Conservation (phyloP, 495 filamentous ascomycete species). For the Lasiosphaeria hispida region DNA sequence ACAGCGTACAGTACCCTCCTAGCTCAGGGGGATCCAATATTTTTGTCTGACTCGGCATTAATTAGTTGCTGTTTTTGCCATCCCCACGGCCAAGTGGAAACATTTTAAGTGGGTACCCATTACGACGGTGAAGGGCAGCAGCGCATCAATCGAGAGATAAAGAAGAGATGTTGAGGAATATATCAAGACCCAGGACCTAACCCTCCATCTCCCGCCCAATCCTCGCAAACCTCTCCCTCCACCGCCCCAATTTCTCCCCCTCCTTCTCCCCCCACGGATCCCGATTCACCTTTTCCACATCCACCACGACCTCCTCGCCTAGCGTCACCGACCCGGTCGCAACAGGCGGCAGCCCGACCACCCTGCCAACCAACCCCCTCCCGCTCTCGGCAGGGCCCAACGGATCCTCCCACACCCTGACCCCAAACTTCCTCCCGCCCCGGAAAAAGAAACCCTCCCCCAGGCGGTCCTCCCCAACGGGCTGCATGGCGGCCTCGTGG, state of each 20-base stretch:
- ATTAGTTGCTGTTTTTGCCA: too few relatives aligned
- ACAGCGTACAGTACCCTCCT: too few relatives aligned
- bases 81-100: too few relatives aligned
- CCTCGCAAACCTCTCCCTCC: conserved; percentile 15
- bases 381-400: neutral
- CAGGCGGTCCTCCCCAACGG: conserved; percentile 1
- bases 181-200: too few relatives aligned
- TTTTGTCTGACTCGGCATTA: too few relatives aligned
- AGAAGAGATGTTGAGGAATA: too few relatives aligned
- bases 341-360: neutral
- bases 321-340: conserved; percentile 9
- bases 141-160: too few relatives aligned
- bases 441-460: conserved; percentile 12
- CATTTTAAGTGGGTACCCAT: too few relatives aligned
- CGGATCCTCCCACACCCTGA: conserved; percentile 13
- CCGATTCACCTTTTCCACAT: conserved; percentile 18
- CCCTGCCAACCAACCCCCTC: neutral
- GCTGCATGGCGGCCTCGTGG: conserved; percentile 16
- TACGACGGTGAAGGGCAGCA: too few relatives aligned
- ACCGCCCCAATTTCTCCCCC: conserved; percentile 5
- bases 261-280: conserved; percentile 17
- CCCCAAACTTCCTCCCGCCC: conserved; percentile 7
- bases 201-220: too few relatives aligned
- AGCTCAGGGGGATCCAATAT: too few relatives aligned
- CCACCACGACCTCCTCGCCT: conserved; percentile 10